Conservation (phyloP, 352 stramenopile genomes). For the Phytophthora chlamydospora region DNA sequence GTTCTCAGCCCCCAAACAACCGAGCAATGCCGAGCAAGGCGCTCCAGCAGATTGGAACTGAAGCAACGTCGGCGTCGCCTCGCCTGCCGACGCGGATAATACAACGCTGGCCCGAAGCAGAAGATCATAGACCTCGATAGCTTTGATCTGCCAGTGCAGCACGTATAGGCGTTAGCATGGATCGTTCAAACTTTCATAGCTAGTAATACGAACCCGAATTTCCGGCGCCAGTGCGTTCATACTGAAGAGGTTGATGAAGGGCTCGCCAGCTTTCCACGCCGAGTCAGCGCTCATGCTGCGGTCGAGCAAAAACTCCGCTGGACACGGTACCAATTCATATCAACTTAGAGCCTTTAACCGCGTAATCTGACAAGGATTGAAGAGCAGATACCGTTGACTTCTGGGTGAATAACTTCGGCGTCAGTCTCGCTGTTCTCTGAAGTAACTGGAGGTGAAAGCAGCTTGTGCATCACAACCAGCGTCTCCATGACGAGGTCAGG, state of each 20-base stretch:
- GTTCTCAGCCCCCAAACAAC: slow-evolving; percentile 39
- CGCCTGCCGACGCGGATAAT: slow-evolving; percentile 5
- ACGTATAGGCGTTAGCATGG: neutral
- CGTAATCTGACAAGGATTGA: neutral
- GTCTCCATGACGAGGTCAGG: slow-evolving; percentile 47
- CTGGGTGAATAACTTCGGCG: slow-evolving; percentile 34
- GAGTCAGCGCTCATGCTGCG: slow-evolving; percentile 27
- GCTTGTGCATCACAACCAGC: slow-evolving; percentile 30
- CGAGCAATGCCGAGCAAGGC: slow-evolving; percentile 40
- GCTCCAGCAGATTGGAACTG: slow-evolving; percentile 42
- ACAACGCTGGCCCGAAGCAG: slow-evolving; percentile 19
- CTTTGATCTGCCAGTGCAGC: slow-evolving; percentile 14
- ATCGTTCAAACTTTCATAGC: too few relatives aligned
- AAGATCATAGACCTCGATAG: slow-evolving; percentile 23
- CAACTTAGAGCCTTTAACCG: neutral
- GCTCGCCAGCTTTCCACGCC: slow-evolving; percentile 55
- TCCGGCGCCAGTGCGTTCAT: slow-evolving; percentile 22
- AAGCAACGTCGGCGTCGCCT: slow-evolving; percentile 11
- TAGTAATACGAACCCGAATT: slow-evolving; percentile 30
- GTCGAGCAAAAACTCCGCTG: slow-evolving; percentile 57
- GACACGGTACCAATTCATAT: neutral
- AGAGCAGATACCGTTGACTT: slow-evolving; percentile 47
- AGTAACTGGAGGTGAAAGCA: slow-evolving; percentile 28
- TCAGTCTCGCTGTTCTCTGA: slow-evolving; percentile 5
- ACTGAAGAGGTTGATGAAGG: slow-evolving; percentile 45